A percentile compares a stretch with the other conserved stretches of the same genome.
These are phyloP conservation scores for Picea glauca DNA, from an alignment of 75 land plant genomes.

Conservation along the genomic window DNA sequence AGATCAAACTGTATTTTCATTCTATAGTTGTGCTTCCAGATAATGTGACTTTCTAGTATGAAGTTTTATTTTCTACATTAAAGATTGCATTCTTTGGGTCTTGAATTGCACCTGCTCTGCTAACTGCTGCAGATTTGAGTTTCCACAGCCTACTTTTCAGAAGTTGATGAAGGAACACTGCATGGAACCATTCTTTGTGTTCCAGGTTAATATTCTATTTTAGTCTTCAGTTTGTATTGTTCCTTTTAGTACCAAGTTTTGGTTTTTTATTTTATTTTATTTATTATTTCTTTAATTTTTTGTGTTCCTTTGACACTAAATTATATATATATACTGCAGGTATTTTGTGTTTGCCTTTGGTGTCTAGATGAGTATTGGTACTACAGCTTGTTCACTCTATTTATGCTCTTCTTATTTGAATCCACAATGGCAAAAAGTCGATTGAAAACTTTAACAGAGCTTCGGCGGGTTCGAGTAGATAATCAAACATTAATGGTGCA, in stretches of 20 bases:
- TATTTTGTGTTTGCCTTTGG: constrained; percentile 99
- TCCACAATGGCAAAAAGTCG: constrained; percentile 99
- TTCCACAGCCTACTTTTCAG: constrained; percentile 95
- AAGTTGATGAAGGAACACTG: constrained; percentile 95
- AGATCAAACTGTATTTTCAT: neutral
- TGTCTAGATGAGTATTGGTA: constrained; percentile 99
- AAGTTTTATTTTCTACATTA: neutral
- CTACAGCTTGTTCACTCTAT: constrained; percentile 94
- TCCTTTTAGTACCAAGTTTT: neutral
- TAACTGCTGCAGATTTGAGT: constrained; percentile 70
- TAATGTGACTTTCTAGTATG: neutral
- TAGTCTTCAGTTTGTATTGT: neutral
- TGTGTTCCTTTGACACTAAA: neutral
- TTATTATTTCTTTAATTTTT: neutral
- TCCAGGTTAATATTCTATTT: constrained; percentile 63
- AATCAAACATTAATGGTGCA: constrained; percentile 85
- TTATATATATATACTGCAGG: constrained; percentile 40
- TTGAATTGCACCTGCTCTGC: neutral
- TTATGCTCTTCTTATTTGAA: constrained; percentile 96
- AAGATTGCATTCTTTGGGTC: neutral
- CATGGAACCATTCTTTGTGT: constrained; percentile 98
- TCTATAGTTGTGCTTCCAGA: neutral
- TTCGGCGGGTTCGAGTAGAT: constrained; percentile 92
- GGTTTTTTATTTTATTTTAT: neutral
- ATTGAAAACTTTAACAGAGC: constrained; percentile 82